These are phyloP conservation scores for Rhodosporidiobolus odoratus DNA, from an alignment of 768 basidiomycete genomes.

Conservation along the genomic window DNA sequence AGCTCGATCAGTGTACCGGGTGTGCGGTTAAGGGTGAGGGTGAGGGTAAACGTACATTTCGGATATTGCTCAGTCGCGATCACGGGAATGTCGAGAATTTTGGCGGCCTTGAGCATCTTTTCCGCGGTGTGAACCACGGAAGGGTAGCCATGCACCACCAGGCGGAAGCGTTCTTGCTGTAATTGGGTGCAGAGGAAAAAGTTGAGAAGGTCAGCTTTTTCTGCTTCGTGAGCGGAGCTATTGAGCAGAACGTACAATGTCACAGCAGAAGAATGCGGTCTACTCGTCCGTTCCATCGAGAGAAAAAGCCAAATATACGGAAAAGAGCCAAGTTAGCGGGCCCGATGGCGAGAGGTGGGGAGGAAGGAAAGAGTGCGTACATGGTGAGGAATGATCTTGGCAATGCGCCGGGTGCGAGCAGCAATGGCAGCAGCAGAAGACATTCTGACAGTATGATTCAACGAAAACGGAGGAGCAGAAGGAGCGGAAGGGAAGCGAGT, in stretches of 20 bases:
- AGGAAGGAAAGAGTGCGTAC: constrained; percentile 3
- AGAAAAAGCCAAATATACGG: too few species aligned
- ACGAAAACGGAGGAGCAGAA: background rate
- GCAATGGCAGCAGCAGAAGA: background rate
- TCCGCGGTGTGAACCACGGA: constrained; percentile 61
- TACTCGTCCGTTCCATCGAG: too few species aligned
- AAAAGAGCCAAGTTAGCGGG: background rate
- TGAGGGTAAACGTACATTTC: constrained; percentile 54
- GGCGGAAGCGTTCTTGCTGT: constrained; percentile 40
- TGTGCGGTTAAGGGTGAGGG: background rate
- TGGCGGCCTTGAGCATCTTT: constrained; percentile 54
- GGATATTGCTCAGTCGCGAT: constrained; percentile 81
- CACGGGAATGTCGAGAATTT: constrained; percentile 65
- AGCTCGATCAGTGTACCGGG: background rate
- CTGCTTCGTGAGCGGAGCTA: too few species aligned
- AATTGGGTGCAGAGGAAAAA: too few species aligned
- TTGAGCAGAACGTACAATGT: too few species aligned
- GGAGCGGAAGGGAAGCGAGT: background rate
- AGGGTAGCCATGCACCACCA: constrained; percentile 63
- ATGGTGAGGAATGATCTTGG: constrained; percentile 5
- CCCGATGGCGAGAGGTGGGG: background rate
- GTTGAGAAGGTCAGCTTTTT: constrained; percentile 33
- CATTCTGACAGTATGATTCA: too few species aligned
- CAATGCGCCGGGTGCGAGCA: background rate
- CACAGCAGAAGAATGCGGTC: too few species aligned